phyloP scores from a whole-genome alignment of 2,329 filamentous ascomycete species.

The Pseudogymnoascus sp. region DNA sequence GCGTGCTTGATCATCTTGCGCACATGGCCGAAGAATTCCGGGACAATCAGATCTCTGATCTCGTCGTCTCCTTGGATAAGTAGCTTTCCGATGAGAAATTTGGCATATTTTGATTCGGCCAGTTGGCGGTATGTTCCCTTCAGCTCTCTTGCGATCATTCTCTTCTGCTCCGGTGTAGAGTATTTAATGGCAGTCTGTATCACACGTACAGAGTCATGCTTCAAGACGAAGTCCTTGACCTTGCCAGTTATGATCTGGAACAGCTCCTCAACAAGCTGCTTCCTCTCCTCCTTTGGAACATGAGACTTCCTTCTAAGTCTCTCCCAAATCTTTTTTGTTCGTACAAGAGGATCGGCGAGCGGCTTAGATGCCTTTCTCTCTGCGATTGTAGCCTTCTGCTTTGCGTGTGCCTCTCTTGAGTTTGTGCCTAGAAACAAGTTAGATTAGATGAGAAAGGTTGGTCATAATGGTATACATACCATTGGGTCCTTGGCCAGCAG shows the following conservation, averaged over 20 bases:
- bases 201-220: slow-evolving; percentile 95
- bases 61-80: slow-evolving; percentile 85
- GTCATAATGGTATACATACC: slow-evolving; percentile 18
- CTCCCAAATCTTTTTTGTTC: slow-evolving; percentile 97
- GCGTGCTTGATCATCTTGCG: slow-evolving; percentile 91
- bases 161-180: slow-evolving; percentile 74
- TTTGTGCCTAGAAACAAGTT: slow-evolving; percentile 43
- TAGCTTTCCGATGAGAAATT: slow-evolving; percentile 93
- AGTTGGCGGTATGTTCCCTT: slow-evolving; percentile 76
- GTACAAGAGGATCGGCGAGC: slow-evolving; percentile 78
- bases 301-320: slow-evolving; percentile 86
- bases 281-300: slow-evolving; percentile 80
- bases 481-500: slow-evolving; percentile 14
- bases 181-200: slow-evolving; percentile 98
- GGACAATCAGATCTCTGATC: slow-evolving; percentile 80
- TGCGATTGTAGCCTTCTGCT: slow-evolving; percentile 80
- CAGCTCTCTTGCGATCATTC: slow-evolving; percentile 79
- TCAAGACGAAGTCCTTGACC: slow-evolving; percentile 93
- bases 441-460: slow-evolving; percentile 15
- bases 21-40: slow-evolving; percentile 92
- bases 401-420: slow-evolving; percentile 81
- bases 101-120: slow-evolving; percentile 93
- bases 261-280: slow-evolving; percentile 79
- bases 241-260: slow-evolving; percentile 86
- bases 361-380: slow-evolving; percentile 92